phyloP scores from a whole-genome alignment of 768 basidiomycete genomes.

The Suillus discolor region DNA sequence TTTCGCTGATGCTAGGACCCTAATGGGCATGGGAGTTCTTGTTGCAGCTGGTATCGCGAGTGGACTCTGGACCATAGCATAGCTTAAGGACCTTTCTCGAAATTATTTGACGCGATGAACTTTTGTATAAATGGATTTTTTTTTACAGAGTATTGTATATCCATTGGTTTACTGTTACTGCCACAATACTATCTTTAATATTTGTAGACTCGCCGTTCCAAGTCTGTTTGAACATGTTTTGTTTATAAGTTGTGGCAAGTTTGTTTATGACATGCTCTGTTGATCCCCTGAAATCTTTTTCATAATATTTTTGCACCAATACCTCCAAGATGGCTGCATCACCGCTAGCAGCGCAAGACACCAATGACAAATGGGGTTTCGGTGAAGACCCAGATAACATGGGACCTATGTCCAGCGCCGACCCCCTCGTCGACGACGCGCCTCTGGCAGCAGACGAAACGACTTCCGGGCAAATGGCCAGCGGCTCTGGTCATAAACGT shows the following conservation, averaged over 20 bases:
- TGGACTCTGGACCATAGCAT: conserved; percentile 47
- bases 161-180: not conserved
- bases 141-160: not conserved
- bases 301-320: not conserved
- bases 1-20: conserved; percentile 32
- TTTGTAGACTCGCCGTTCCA: not conserved
- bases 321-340: conserved; percentile 20
- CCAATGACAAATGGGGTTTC: conserved; percentile 49
- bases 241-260: not conserved
- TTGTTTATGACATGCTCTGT: conserved; percentile 1
- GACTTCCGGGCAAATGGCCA: conserved; percentile 13
- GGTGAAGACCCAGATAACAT: conserved; percentile 50
- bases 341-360: conserved; percentile 13
- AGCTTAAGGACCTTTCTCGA: conserved; percentile 26
- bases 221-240: conserved; percentile 1
- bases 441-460: conserved; percentile 29
- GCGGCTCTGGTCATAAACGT: conserved; percentile 30
- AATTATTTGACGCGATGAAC: not conserved
- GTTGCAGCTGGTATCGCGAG: conserved; percentile 41
- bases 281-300: not conserved
- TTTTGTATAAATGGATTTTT: not conserved
- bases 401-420: conserved; percentile 48
- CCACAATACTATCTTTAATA: not conserved
- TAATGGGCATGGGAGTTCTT: conserved; percentile 40
- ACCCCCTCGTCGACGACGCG: conserved; percentile 48